Evolutionary conservation across 345 rosid genomes (phyloP), one percentile per base, ranked within the genome.

Genomic region (Tarenaya hassleriana): DNA sequence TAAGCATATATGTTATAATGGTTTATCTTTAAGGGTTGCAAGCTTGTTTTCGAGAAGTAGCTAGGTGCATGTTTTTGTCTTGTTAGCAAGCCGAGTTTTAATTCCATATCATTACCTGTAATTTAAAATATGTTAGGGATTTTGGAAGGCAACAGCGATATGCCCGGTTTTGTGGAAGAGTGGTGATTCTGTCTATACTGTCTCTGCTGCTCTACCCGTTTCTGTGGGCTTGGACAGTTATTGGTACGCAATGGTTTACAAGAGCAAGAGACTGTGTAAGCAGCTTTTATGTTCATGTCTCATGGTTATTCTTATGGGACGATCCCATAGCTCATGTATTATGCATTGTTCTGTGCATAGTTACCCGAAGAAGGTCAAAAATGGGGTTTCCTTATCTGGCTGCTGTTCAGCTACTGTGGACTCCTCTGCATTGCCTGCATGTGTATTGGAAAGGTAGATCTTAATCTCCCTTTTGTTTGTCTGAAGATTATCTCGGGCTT

Each of bases 361-460:
- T 76, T 94, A 79, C 96, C 97, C 15, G 84, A 78, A 69, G 83
- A 80, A 57, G 97, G 95, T 62, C 95, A 88, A 71, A 94, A 86
- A 70, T 94, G 95, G 95, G 96, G 96, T 50, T 94, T 94, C 64
- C 77, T 94, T 18, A 94, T 94, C 55, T 94, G 99, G 99, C 73
- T 94, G 69, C 69, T 84, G 63, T 86, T 86, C 70, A 94, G 99
- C 71, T 94, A 88, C 76, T 86, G 91, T 70, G 94, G 86, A 61
- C 97, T 94, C 45, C 55, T 88, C 56, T 80, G 86, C 72, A 66
- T 94, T 47, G 86, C 94, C 50, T 77, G 82, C 78, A 80, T 82
- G 79, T 94, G 85, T 21, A 10, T 78, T 42, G 74, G 91, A 68
- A 88, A 86, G 95, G 99, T 67, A 55, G 31, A 31, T 9, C 32